Percentiles rank a stretch among this genome's conserved stretches.
Conservation (phyloP, 495 filamentous ascomycete genomes). For the Aspergillus taichungensis region DNA sequence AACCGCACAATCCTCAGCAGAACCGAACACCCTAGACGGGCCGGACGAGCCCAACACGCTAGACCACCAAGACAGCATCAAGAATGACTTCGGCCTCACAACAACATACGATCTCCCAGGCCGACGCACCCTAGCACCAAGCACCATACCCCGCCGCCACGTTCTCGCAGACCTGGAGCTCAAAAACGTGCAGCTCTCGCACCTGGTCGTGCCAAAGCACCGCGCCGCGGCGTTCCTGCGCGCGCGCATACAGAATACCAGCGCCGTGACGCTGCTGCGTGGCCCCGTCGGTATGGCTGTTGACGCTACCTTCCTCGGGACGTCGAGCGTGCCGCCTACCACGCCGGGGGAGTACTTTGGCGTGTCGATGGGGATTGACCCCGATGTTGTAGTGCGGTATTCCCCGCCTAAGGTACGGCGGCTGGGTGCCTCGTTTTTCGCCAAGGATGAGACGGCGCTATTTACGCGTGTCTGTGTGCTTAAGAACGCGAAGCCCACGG, state of each 20-base stretch:
- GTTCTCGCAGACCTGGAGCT: constrained; percentile 35
- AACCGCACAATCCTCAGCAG: not conserved
- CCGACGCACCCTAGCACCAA: constrained; percentile 37
- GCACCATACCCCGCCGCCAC: constrained; percentile 30
- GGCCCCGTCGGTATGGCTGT: constrained; percentile 56
- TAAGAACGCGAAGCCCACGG: constrained; percentile 46
- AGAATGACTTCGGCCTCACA: constrained; percentile 44
- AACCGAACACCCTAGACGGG: not conserved
- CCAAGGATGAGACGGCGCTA: constrained; percentile 48
- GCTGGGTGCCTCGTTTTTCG: constrained; percentile 38
- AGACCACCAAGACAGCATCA: constrained; percentile 23
- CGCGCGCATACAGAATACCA: constrained; percentile 51
- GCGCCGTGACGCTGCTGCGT: constrained; percentile 48
- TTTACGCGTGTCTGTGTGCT: constrained; percentile 51
- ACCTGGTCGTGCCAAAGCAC: constrained; percentile 58
- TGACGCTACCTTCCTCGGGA: constrained; percentile 60
- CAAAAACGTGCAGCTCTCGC: constrained; percentile 25
- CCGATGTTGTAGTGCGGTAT: constrained; percentile 51
- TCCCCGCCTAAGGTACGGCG: constrained; percentile 51
- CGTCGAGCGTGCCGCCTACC: constrained; percentile 46
- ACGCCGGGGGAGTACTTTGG: constrained; percentile 52
- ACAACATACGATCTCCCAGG: constrained; percentile 55
- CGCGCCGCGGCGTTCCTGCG: constrained; percentile 58
- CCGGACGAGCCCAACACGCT: constrained; percentile 5
- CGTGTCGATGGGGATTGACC: constrained; percentile 58